Base-by-base conservation (phyloP, 345 rosid species). In the Rhizophora mangle region DNA sequence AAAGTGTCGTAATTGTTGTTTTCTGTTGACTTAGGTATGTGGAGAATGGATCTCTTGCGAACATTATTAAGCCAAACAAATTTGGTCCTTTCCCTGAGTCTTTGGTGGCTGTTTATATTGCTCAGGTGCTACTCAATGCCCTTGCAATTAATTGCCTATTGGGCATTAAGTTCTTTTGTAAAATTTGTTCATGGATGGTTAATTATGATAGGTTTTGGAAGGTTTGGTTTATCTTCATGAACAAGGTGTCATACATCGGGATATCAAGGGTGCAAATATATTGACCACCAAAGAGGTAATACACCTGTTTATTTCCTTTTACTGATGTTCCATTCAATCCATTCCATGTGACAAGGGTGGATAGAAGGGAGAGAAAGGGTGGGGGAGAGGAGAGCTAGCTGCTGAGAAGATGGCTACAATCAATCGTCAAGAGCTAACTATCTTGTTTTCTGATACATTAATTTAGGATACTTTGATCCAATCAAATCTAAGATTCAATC, bases 31-130 rank as follows among this genome's bases (percentile, higher is more conserved):
- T 54, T 74, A 95, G 99, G 88, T 92, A 90, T 54, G 99, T 89
- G 77, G 99, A 96, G 83, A 96, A 92, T 82, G 99, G 99, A 52
- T 96, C 99, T 29, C 98, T 96, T 76, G 99, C 99, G 59, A 92
- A 92, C 80, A 92, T 92, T 60, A 90, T 96, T 71, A 92, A 92
- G 88, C 99, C 99, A 76, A 96, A 92, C 78, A 92, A 92, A 73
- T 96, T 92, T 79, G 97, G 99, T 73, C 99, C 99, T 69, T 90
- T 96, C 75, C 99, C 99, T 15, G 99, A 95, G 74, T 87, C 97
- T 2, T 78, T 95, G 85, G 99, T 95, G 81, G 96, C 96, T 74
- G 89, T 90, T 75, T 95, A 90, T 78, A 95, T 95, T 81, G 92
- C 99, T 75, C 99, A 95, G 99, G 99, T 95, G 72, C 74, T 82